These are phyloP conservation scores for Aspergillus bertholletiae DNA, from an alignment of 495 filamentous ascomycete genomes.

Conservation along the genomic window DNA sequence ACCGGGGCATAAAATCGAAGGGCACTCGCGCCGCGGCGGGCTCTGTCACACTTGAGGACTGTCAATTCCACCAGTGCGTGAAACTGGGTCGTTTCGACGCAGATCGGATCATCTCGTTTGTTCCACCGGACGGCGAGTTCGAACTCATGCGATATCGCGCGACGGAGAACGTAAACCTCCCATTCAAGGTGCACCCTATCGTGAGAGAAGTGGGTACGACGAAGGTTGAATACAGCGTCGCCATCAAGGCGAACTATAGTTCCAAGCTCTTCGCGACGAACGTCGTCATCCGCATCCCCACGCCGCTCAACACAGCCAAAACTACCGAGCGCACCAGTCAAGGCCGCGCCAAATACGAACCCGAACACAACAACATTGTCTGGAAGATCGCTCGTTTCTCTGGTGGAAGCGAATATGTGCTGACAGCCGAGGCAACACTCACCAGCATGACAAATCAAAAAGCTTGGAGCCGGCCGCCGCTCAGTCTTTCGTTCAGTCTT, in stretches of 20 bases:
- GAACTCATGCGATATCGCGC: conserved; percentile 99
- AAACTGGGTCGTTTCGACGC: conserved; percentile 96
- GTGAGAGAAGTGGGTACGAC: conserved; percentile 96
- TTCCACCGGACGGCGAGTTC: conserved; percentile 97
- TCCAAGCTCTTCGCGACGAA: conserved; percentile 96
- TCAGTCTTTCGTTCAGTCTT: conserved; percentile 86
- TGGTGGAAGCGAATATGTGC: conserved; percentile 89
- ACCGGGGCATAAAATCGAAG: conserved; percentile 51
- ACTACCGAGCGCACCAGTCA: conserved; percentile 93
- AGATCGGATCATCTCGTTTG: conserved; percentile 95
- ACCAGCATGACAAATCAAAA: conserved; percentile 98
- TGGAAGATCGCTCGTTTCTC: conserved; percentile 99
- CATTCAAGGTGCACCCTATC: conserved; percentile 98
- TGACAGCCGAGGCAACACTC: conserved; percentile 89
- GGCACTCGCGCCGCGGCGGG: conserved; percentile 93
- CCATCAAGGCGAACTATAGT: conserved; percentile 94
- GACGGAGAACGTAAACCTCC: conserved; percentile 98
- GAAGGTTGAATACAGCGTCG: conserved; percentile 98
- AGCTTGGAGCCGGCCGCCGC: conserved; percentile 89
- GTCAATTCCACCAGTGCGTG: conserved; percentile 99
- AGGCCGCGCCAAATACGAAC: conserved; percentile 98
- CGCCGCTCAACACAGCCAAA: conserved; percentile 91
- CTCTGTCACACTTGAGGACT: conserved; percentile 94
- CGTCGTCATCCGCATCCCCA: conserved; percentile 92
- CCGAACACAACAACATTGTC: conserved; percentile 94